These are phyloP conservation scores for Fraxinus albicans DNA, from an alignment of 305 asterid species.

Conservation along the genomic window DNA sequence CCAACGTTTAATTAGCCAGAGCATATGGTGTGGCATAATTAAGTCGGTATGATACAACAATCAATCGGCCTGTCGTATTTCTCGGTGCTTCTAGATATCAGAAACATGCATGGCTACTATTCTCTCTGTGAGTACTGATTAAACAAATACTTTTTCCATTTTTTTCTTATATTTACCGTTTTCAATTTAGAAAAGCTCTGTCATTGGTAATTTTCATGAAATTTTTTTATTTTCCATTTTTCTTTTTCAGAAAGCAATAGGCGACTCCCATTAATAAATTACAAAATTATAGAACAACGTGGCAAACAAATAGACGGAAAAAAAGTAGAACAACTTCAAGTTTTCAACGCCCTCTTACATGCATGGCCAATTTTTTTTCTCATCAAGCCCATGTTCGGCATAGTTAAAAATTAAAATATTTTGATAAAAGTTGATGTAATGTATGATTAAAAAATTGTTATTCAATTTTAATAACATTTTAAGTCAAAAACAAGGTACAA, in stretches of 20 bases:
- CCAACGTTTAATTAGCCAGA: background rate
- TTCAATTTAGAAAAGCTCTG: background rate
- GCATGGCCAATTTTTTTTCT: background rate
- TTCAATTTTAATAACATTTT: no score
- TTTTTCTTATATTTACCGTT: background rate
- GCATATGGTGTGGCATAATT: slow-evolving; percentile 16
- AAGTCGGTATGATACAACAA: slow-evolving; percentile 44
- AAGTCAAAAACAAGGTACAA: no score
- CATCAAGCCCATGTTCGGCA: background rate
- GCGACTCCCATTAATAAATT: background rate
- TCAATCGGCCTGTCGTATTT: slow-evolving; percentile 23
- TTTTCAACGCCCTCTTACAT: background rate
- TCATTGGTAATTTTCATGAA: background rate
- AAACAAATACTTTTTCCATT: background rate
- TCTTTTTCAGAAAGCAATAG: background rate
- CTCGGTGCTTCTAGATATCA: background rate
- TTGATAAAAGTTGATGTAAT: no score
- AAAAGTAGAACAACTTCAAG: background rate
- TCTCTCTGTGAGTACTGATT: background rate
- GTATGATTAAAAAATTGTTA: no score
- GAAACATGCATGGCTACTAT: background rate
- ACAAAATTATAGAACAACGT: background rate
- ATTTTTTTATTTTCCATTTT: background rate
- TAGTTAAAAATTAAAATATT: no score
- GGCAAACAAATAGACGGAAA: background rate